Percentiles rank a stretch among this genome's conserved stretches.
Evolutionary conservation across 1,139 yeast species (phyloP).

Genomic region (Zygoascus hellenicus): DNA sequence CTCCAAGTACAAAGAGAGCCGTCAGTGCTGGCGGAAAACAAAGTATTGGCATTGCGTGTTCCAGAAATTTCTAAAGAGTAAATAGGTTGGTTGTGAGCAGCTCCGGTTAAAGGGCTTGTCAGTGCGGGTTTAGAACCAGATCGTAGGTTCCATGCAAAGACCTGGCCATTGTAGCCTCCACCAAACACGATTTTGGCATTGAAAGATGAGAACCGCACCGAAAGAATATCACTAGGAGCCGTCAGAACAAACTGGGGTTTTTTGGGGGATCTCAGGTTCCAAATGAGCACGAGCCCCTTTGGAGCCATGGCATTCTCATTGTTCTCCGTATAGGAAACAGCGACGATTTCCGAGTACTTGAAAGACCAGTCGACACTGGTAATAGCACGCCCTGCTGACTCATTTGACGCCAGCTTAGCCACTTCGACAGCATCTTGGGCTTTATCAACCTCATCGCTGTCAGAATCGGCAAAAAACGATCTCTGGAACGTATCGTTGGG

Average conservation of each 20-base stretch:
- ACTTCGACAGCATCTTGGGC: conserved; percentile 27
- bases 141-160: conserved; percentile 43
- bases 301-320: conserved; percentile 24
- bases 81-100: conserved; percentile 42
- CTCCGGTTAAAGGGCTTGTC: conserved; percentile 31
- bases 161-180: conserved; percentile 45
- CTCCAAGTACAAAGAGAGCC: conserved; percentile 46
- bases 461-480: conserved; percentile 16
- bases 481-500: conserved; percentile 2
- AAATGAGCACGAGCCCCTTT: conserved; percentile 36
- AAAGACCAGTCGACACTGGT: conserved; percentile 41
- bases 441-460: conserved; percentile 34
- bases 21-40: conserved; percentile 42
- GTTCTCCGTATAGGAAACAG: conserved; percentile 34
- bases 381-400: conserved; percentile 32
- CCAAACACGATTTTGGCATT: conserved; percentile 39
- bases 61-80: conserved; percentile 36
- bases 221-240: conserved; percentile 42
- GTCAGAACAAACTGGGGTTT: conserved; percentile 47
- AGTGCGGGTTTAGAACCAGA: conserved; percentile 30
- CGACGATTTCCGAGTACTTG: conserved; percentile 40
- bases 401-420: conserved; percentile 25
- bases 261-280: conserved; percentile 33
- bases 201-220: conserved; percentile 38
- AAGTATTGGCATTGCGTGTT: conserved; percentile 30